Evolutionary conservation across 73 alveolate genomes (phyloP).

Genomic region (Symbiodinium natans): DNA sequence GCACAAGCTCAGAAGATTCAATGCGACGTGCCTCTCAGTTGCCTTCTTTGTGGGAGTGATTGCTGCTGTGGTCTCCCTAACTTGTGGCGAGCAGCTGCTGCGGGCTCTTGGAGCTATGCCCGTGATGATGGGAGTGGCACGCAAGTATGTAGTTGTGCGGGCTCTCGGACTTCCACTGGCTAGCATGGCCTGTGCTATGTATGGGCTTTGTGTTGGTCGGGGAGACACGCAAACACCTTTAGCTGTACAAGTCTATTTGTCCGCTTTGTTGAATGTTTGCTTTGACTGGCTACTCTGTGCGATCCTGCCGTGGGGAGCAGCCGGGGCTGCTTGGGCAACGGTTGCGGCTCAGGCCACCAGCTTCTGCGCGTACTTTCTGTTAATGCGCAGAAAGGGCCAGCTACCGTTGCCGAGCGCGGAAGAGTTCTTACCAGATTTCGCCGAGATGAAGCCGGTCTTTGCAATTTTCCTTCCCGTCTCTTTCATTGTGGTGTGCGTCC

Average conservation of each 20-base stretch:
- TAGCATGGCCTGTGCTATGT: conserved; percentile 80
- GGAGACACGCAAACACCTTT: conserved; percentile 72
- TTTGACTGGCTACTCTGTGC: conserved; percentile 87
- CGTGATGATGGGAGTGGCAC: conserved; percentile 54
- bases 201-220: conserved; percentile 85
- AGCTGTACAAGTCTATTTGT: conserved; percentile 46
- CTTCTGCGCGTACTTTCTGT: conserved; percentile 42
- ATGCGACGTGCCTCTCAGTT: conserved; percentile 71
- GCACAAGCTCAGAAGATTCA: conserved; percentile 28
- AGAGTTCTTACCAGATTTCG: conserved; percentile 35
- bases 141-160: conserved; percentile 29
- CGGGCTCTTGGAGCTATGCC: conserved; percentile 57
- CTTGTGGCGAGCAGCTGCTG: background rate
- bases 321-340: conserved; percentile 86
- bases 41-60: conserved; percentile 15
- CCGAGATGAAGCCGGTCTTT: conserved; percentile 32
- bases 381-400: conserved; percentile 72
- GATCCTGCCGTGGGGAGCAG: conserved; percentile 29
- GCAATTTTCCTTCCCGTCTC: conserved; percentile 83
- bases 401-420: conserved; percentile 8
- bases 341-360: conserved; percentile 70
- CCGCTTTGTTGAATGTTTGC: conserved; percentile 58
- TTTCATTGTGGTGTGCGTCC: conserved; percentile 72
- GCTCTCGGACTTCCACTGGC: conserved; percentile 77
- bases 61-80: conserved; percentile 11